Percentiles rank a stretch among this genome's conserved stretches.
These are phyloP conservation scores for Aplosporella prunicola DNA, from an alignment of 2,329 filamentous ascomycete species.

Conservation along the genomic window DNA sequence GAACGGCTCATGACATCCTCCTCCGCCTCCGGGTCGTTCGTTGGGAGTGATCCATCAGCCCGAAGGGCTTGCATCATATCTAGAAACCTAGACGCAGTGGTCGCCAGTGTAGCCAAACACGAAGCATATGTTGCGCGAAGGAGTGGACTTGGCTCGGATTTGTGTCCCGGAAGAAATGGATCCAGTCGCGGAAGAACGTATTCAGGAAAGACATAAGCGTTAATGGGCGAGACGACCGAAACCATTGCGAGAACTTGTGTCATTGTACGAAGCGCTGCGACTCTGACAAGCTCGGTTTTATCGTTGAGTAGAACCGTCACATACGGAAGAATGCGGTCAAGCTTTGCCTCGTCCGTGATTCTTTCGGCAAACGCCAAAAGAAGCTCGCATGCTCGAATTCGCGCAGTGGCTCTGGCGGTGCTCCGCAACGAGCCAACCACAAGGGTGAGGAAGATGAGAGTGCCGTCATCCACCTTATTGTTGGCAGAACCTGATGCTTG, in stretches of 20 bases:
- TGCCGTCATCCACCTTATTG: conserved; percentile 71
- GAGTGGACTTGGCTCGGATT: conserved; percentile 50
- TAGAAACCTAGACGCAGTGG: conserved; percentile 73
- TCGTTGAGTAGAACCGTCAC: conserved; percentile 76
- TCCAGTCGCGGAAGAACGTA: conserved; percentile 54
- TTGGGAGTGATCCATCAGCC: conserved; percentile 70
- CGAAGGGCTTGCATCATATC: conserved; percentile 84
- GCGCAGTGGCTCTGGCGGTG: conserved; percentile 78
- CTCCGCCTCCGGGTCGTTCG: conserved; percentile 71
- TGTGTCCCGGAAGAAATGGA: conserved; percentile 42
- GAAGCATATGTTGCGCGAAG: conserved; percentile 89
- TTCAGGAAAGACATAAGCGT: conserved; percentile 58
- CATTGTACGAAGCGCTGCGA: conserved; percentile 75
- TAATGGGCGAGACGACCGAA: conserved; percentile 69
- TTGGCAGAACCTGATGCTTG: conserved; percentile 52
- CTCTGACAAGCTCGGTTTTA: conserved; percentile 70
- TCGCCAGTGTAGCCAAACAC: conserved; percentile 79
- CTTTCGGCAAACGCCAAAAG: conserved; percentile 85
- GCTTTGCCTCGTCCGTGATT: conserved; percentile 87
- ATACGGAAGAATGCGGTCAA: conserved; percentile 88
- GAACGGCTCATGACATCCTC: conserved; percentile 57
- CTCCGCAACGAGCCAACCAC: conserved; percentile 83
- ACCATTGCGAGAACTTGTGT: conserved; percentile 84
- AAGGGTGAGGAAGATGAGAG: conserved; percentile 81
- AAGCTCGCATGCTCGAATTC: conserved; percentile 81